Conservation (phyloP, 1,284 basidiomycete species). For the Thelephora terrestris region DNA sequence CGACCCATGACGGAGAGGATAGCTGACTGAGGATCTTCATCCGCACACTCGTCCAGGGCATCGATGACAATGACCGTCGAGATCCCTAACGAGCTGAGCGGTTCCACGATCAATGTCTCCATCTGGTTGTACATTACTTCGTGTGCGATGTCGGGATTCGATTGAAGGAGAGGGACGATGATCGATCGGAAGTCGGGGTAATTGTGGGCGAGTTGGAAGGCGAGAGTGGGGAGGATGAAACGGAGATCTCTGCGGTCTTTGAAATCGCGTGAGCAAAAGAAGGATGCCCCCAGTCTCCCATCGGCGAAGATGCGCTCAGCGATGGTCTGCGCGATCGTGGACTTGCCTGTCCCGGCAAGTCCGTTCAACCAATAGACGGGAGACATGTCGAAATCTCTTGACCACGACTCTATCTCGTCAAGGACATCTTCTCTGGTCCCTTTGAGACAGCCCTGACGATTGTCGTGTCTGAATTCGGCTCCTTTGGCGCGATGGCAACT, state of each 20-base stretch:
- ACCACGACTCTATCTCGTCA: neutral
- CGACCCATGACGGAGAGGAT: too few species aligned
- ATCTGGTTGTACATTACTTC: neutral
- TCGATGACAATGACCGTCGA: too few species aligned
- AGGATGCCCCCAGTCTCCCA: neutral
- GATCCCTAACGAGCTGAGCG: too few species aligned
- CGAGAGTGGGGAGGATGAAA: neutral
- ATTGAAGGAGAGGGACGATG: neutral
- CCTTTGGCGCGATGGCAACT: too few species aligned
- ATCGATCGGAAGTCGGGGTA: neutral
- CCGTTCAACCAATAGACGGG: too few species aligned
- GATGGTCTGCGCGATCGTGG: slow-evolving; percentile 10
- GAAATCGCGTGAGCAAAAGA: too few species aligned
- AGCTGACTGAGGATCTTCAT: too few species aligned
- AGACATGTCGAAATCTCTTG: neutral
- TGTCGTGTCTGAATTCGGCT: too few species aligned
- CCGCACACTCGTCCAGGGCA: too few species aligned
- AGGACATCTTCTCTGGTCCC: neutral
- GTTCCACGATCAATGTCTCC: neutral
- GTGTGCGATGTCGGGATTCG: neutral
- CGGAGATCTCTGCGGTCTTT: too few species aligned
- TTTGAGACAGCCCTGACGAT: too few species aligned
- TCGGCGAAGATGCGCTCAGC: neutral
- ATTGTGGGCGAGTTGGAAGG: neutral
- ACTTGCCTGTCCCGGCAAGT: too few species aligned